Base-by-base conservation (phyloP, 257 asterid genomes). In the Ocimum tenuiflorum region DNA sequence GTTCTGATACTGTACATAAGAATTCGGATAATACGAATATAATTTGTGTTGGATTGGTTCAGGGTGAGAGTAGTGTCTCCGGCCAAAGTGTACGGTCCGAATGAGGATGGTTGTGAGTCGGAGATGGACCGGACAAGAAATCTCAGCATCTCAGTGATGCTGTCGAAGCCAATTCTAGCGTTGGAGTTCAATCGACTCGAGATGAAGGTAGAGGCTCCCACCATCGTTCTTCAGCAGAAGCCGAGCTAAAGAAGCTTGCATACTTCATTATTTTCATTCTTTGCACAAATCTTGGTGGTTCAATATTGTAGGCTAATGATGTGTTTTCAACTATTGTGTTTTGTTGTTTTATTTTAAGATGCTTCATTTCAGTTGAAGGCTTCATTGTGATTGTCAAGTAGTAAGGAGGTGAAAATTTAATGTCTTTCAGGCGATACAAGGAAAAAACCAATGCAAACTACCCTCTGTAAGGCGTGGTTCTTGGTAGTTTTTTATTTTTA, bases 131-230 rank as follows among this genome's bases (percentile, higher is more conserved):
- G 63, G n/a, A 74, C 84, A 76, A 81, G 91, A 70, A 73, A 75
- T 18, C 92, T 87, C 60, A 73, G 85, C 80, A 68, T 91, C 46
- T 81, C 84, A 0, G 91, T 91, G 55, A 74, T 91, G 95, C 80
- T 91, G 36, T 88, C 97, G 1, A 86, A 84, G 81, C 99, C 99
- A 24, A 73, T 89, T 65, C 63, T 89, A 57, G 91, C 99, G 4
- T 69, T 92, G 79, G 83, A 84, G 83, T 89, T 92, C 69, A 84
- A 65, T 67, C 74, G 76, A 62, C 86, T 92, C 54, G 62, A 79
- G 63, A 92, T 92, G 97, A 82, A 68, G 67, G 99, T 92, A 51
- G 96, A 92, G 71, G 85, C 96, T 67, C 99, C 99, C 24, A 74
- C 82, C 9, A 17, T 67, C n/a, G 69, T 85, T 55, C 63, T 80